phyloP scores from a whole-genome alignment of 2,329 filamentous ascomycete species.

The Mycosphaerella arachidis region DNA sequence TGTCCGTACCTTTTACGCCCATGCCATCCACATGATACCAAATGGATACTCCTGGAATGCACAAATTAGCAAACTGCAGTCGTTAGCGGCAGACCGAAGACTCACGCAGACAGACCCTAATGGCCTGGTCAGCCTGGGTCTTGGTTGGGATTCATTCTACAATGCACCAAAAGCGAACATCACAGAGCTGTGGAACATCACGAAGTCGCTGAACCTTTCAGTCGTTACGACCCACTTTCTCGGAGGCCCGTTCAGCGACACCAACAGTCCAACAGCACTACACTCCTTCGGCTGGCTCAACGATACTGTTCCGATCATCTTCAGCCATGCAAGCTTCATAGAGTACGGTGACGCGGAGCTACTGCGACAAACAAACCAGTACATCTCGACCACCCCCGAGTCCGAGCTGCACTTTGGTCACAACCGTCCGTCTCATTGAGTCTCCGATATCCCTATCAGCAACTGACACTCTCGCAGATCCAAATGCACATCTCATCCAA shows the following conservation, averaged over 20 bases:
- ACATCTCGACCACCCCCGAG: neutral
- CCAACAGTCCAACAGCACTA: neutral
- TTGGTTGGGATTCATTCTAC: conserved; percentile 39
- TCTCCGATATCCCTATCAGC: neutral
- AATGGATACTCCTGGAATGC: conserved; percentile 5
- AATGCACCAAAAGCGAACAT: neutral
- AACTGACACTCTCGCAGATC: neutral
- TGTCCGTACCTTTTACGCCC: conserved; percentile 24
- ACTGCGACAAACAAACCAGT: neutral
- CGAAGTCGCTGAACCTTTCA: conserved; percentile 14
- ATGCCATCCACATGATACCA: conserved; percentile 2
- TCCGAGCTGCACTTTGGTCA: neutral
- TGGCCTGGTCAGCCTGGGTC: conserved; percentile 36
- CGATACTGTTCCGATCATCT: neutral
- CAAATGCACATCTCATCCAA: neutral
- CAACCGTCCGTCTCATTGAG: neutral
- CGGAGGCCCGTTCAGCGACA: conserved; percentile 5
- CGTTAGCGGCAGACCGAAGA: neutral
- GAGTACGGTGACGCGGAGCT: neutral
- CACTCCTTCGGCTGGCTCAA: neutral
- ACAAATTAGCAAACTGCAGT: conserved; percentile 4
- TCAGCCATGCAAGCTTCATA: neutral
- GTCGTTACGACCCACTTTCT: conserved; percentile 42
- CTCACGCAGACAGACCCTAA: conserved; percentile 3
- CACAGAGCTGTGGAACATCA: conserved; percentile 8